Evolutionary conservation across 345 rosid species (phyloP).

Genomic region (Combretum micranthum): DNA sequence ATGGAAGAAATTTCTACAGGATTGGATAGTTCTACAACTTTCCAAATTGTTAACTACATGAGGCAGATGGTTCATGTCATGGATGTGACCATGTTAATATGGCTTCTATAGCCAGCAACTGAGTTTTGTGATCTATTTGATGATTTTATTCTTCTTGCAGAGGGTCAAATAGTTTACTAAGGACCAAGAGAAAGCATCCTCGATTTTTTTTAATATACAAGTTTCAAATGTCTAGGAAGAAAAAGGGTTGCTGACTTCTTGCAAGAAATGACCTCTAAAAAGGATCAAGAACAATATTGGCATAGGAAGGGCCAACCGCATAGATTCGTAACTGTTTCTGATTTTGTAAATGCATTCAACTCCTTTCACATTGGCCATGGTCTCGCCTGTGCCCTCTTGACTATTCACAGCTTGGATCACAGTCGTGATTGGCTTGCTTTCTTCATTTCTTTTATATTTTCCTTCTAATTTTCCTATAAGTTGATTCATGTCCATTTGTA

Average conservation of each 20-base stretch:
- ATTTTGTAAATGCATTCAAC: conserved; percentile 25
- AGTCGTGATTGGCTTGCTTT: too few relatives aligned
- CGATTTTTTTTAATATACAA: conserved; percentile 35
- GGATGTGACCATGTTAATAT: conserved; percentile 41
- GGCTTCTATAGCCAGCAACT: conserved; percentile 44
- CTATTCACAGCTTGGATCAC: too few relatives aligned
- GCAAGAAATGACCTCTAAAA: conserved; percentile 44
- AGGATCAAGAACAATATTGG: conserved; percentile 50
- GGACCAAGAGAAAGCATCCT: conserved; percentile 35
- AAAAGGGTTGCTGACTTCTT: conserved; percentile 45
- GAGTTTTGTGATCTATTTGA: conserved; percentile 45
- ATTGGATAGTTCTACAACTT: conserved; percentile 76
- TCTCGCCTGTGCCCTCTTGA: too few relatives aligned
- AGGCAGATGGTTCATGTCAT: conserved; percentile 41
- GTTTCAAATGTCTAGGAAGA: conserved; percentile 42
- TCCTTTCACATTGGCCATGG: conserved; percentile 30
- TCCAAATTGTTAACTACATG: conserved; percentile 38
- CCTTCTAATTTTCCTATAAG: too few relatives aligned
- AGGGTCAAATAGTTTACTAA: conserved; percentile 40
- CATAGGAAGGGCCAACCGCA: conserved; percentile 24
- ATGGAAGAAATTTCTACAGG: conserved; percentile 99
- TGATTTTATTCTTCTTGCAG: conserved; percentile 34
- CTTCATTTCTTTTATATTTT: too few relatives aligned
- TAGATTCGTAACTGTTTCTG: conserved; percentile 22
- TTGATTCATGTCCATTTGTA: too few relatives aligned